Evolutionary conservation across 208 protist genomes (phyloP).

Genomic region (Trichomonas gallinae): DNA sequence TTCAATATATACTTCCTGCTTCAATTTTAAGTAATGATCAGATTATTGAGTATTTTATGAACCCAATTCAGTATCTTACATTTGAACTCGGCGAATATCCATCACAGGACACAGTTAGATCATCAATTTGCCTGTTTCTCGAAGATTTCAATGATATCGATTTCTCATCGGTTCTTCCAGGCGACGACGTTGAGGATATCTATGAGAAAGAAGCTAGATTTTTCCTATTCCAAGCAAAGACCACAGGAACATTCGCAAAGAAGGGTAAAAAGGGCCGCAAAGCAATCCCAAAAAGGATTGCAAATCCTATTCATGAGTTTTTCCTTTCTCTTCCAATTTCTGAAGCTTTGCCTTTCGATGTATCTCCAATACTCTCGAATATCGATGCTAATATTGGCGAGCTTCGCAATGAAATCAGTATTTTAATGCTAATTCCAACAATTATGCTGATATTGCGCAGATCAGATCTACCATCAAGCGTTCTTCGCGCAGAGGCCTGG

Average conservation of each 20-base stretch:
- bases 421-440: neutral
- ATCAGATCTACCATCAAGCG: neutral
- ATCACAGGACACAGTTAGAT: neutral
- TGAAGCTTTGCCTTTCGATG: neutral
- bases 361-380: neutral
- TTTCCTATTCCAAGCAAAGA: neutral
- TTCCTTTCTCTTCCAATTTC: neutral
- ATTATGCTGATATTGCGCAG: neutral
- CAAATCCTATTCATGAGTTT: neutral
- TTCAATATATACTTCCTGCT: neutral
- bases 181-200: neutral
- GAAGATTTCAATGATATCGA: neutral
- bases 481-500: neutral
- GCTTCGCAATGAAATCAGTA: neutral
- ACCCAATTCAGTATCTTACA: neutral
- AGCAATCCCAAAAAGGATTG: too few relatives aligned
- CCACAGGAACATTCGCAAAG: too few relatives aligned
- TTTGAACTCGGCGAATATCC: neutral
- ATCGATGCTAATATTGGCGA: neutral
- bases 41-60: neutral
- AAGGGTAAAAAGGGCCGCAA: neutral
- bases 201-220: neutral
- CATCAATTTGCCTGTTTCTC: neutral
- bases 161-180: neutral
- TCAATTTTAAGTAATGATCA: neutral